Conservation (phyloP, 2,329 filamentous ascomycete genomes). For the Cladosporium sp. region DNA sequence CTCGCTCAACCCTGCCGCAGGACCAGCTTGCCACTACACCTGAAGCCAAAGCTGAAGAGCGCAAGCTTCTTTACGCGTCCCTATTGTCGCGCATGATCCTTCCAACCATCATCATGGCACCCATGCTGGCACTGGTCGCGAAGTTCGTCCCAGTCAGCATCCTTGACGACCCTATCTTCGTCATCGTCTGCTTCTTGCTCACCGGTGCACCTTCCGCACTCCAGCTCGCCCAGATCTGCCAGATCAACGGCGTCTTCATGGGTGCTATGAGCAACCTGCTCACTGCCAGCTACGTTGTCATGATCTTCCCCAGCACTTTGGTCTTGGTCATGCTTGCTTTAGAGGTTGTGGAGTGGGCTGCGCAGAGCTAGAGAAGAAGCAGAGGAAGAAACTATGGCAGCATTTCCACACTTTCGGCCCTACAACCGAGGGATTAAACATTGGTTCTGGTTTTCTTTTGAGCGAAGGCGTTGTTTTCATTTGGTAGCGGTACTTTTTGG, state of each 20-base stretch:
- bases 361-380: background rate
- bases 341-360: constrained; percentile 88
- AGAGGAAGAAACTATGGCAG: no score
- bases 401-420: background rate
- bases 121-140: constrained; percentile 79
- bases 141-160: constrained; percentile 94
- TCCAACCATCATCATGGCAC: constrained; percentile 88
- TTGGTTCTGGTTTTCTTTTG: background rate
- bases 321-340: constrained; percentile 87
- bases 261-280: constrained; percentile 88
- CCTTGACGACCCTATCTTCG: constrained; percentile 94
- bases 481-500: background rate
- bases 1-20: constrained; percentile 80
- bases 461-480: constrained; percentile 16
- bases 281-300: constrained; percentile 95
- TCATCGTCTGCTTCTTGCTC: constrained; percentile 95
- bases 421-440: background rate
- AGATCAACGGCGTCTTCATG: constrained; percentile 96
- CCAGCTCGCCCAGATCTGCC: constrained; percentile 96
- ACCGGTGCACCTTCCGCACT: constrained; percentile 90
- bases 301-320: constrained; percentile 91
- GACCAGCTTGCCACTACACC: constrained; percentile 63
- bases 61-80: constrained; percentile 79
- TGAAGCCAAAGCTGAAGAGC: constrained; percentile 68
- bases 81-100: constrained; percentile 88